Evolutionary conservation across 345 rosid genomes (phyloP), one percentile per base, ranked within the genome.

Genomic region (Camelina sativa): DNA sequence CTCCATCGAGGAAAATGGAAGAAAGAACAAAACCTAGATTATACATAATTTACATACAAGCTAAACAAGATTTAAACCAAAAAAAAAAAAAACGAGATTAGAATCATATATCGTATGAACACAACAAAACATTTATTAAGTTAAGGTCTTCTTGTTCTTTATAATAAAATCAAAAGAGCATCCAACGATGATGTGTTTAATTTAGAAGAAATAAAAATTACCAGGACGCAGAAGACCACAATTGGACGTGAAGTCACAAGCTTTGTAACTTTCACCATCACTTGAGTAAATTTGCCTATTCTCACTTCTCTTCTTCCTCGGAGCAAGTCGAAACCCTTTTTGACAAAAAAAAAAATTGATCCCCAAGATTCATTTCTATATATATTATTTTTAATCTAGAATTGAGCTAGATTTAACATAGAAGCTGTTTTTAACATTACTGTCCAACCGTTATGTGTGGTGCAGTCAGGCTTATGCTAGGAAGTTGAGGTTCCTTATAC

Each of bases 361-460:
- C 22, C 11, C 22, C 34, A 47, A 32, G 51, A 68, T 62, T 40
- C 41, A 23, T 69, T 76, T 69, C 69, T 68, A 61, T 43, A 76
- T 41, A 59, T 59, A 6, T 57, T 35, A n/a, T 28, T 28, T 28
- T 25, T 0, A 25, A 44, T 57, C 19, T 41, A 17, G 12, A 69
- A 43, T 16, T 57, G 10, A 44, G 17, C 44, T 47, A 60, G 3
- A 48, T 50, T 60, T 50, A 46, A 30, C 37, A 69, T 44, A 34
- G 37, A 44, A 43, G 13, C 11, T 28, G 7, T 90, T 85, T 84
- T 88, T 65, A 89, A 75, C 57, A 88, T 79, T 19, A 91, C 81
- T 25, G 86, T 76, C 99, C 98, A 92, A 64, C 84, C 90, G 84
- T 84, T 82, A 65, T 60, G 73, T 78, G 62, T 82, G 70, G 50